Conservation (phyloP, 352 stramenopile species). For the Paralagenidium karlingii region DNA sequence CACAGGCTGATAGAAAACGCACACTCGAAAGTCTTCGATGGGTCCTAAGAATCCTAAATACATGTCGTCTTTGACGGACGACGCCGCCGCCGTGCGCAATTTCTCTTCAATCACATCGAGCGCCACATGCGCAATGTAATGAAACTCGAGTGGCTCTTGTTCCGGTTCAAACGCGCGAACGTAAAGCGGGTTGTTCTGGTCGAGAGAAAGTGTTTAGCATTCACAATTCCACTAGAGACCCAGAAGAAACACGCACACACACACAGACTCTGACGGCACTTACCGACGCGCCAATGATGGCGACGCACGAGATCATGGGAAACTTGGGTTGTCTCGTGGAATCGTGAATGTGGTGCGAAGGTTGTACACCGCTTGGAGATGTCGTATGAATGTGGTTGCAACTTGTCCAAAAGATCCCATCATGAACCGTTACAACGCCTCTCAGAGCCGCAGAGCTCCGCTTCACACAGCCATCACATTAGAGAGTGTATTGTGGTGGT, state of each 20-base stretch:
- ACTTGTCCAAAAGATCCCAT: too few species aligned
- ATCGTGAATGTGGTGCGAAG: constrained; percentile 8
- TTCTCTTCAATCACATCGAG: constrained; percentile 81
- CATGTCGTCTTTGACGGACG: constrained; percentile 67
- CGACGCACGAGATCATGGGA: constrained; percentile 70
- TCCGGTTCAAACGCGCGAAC: constrained; percentile 74
- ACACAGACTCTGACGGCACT: constrained; percentile 4
- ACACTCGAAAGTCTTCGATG: constrained; percentile 80
- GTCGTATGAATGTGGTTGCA: too few species aligned
- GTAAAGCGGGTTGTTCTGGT: constrained; percentile 51
- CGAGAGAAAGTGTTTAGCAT: background rate
- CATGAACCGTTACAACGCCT: too few species aligned
- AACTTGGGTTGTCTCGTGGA: background rate
- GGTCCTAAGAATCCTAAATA: constrained; percentile 74
- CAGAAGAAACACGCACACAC: background rate
- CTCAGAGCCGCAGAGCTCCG: too few species aligned
- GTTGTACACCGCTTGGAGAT: too few species aligned
- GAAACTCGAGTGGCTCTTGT: constrained; percentile 76
- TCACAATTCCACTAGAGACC: constrained; percentile 17
- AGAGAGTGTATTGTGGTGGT: too few species aligned
- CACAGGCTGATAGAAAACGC: constrained; percentile 1
- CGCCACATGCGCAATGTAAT: constrained; percentile 78
- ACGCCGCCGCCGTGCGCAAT: constrained; percentile 27
- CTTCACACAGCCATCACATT: too few species aligned
- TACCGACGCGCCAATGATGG: constrained; percentile 67